Conservation (phyloP, 768 basidiomycete genomes). For the Psilocybe subaeruginosa region DNA sequence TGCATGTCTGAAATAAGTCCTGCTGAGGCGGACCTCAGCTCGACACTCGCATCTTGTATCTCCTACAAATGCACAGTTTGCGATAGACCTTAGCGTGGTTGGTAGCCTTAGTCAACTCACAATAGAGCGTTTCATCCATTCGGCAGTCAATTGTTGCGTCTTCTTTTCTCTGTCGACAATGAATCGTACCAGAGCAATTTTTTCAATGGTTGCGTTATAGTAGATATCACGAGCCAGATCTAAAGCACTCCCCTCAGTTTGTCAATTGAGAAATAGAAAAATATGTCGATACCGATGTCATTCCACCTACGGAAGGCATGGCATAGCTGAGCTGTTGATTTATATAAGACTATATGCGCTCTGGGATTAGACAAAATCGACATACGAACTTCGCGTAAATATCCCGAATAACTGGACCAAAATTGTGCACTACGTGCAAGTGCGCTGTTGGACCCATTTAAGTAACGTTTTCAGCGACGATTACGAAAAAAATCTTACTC, state of each 20-base stretch:
- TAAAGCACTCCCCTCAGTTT: not conserved
- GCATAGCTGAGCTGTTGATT: slow-evolving; percentile 67
- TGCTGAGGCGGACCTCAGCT: slow-evolving; percentile 5
- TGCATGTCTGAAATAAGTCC: slow-evolving; percentile 1
- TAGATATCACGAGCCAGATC: slow-evolving; percentile 63
- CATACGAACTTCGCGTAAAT: slow-evolving; percentile 78
- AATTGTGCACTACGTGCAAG: slow-evolving; percentile 78
- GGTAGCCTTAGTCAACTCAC: not conserved
- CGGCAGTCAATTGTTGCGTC: slow-evolving; percentile 19
- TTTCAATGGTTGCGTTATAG: slow-evolving; percentile 64
- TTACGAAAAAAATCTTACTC: slow-evolving; percentile 26
- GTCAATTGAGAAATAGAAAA: not conserved
- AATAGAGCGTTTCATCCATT: slow-evolving; percentile 10
- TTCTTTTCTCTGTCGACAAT: slow-evolving; percentile 47
- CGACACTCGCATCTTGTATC: slow-evolving; percentile 1
- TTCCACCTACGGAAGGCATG: slow-evolving; percentile 74
- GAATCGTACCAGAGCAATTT: slow-evolving; percentile 49
- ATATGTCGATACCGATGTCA: slow-evolving; percentile 59
- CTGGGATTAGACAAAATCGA: slow-evolving; percentile 19
- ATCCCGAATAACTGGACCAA: slow-evolving; percentile 87
- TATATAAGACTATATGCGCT: slow-evolving; percentile 15
- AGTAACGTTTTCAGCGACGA: not conserved
- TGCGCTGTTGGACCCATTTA: slow-evolving; percentile 48
- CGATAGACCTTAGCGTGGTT: no score
- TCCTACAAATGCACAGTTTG: not conserved